Evolutionary conservation across 1,139 yeast genomes (phyloP).

Genomic region (Fermentozyma sake): DNA sequence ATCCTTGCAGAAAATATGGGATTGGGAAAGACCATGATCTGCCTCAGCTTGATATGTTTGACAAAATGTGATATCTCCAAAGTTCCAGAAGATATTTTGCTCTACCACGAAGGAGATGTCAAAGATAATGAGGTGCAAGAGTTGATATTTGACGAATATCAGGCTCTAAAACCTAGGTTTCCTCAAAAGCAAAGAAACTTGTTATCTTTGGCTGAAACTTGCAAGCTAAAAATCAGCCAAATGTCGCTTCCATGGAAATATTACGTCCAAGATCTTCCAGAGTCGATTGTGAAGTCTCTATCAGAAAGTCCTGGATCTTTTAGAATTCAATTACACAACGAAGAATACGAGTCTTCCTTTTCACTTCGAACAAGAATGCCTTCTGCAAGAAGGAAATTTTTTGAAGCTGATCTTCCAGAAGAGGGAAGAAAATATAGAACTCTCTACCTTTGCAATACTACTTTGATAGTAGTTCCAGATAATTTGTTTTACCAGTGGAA

Average conservation of each 20-base stretch:
- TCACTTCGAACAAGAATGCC: constrained; percentile 15
- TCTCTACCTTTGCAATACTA: constrained; percentile 45
- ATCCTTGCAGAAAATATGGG: constrained; percentile 79
- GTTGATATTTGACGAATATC: background rate
- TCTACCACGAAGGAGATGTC: constrained; percentile 9
- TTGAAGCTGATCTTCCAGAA: constrained; percentile 6
- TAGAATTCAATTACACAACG: constrained; percentile 23
- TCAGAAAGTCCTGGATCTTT: constrained; percentile 41
- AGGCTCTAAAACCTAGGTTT: constrained; percentile 1
- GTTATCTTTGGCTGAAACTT: constrained; percentile 28
- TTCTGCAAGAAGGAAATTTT: constrained; percentile 9
- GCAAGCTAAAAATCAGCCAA: constrained; percentile 38
- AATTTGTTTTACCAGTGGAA: constrained; percentile 66
- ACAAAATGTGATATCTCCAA: constrained; percentile 50
- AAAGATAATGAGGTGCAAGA: constrained; percentile 2
- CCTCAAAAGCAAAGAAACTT: background rate
- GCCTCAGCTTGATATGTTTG: constrained; percentile 54
- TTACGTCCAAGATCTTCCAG: constrained; percentile 41
- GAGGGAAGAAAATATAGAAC: constrained; percentile 22
- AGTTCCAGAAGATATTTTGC: constrained; percentile 34
- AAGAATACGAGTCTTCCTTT: constrained; percentile 18
- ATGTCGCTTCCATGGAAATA: constrained; percentile 57
- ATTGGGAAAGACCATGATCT: constrained; percentile 64
- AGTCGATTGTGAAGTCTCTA: constrained; percentile 33
- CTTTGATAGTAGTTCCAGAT: constrained; percentile 63